A percentile compares a stretch with the other conserved stretches of the same genome.
Evolutionary conservation across 192 early-diverging fungal species (phyloP).

Genomic region (Mortierella claussenii): DNA sequence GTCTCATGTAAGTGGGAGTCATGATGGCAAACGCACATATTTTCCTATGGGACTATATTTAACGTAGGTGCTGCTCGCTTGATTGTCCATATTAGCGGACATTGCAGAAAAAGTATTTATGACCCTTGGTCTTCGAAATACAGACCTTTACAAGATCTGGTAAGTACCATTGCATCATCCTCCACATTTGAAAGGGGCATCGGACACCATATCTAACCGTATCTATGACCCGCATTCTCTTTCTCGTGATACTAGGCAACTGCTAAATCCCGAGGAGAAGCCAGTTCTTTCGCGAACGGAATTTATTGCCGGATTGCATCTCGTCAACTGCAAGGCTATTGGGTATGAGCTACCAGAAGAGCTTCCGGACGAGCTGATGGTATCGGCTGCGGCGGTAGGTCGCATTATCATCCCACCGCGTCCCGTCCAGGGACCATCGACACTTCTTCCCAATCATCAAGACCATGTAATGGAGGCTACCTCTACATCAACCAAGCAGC

Average conservation of each 20-base stretch:
- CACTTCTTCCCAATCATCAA: background rate
- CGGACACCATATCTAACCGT: too few relatives aligned
- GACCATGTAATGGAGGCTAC: background rate
- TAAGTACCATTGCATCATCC: too few relatives aligned
- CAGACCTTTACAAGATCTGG: constrained; percentile 25
- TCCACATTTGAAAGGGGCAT: too few relatives aligned
- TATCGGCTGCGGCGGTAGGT: constrained; percentile 39
- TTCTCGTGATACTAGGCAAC: too few relatives aligned
- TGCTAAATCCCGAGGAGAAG: constrained; percentile 35
- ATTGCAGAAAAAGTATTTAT: constrained; percentile 50
- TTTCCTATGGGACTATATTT: background rate
- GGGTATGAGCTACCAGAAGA: constrained; percentile 32
- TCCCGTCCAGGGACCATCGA: constrained; percentile 29
- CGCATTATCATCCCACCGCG: constrained; percentile 27
- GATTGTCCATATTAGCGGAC: constrained; percentile 17
- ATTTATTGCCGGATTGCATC: constrained; percentile 46
- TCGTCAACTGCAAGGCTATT: constrained; percentile 29
- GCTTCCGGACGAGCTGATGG: constrained; percentile 46
- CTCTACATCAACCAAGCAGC: background rate
- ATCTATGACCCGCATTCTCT: too few relatives aligned
- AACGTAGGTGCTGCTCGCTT: background rate
- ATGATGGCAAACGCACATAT: too few relatives aligned
- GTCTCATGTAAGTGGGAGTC: constrained; percentile 32
- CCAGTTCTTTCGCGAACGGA: constrained; percentile 19
- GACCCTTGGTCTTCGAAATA: constrained; percentile 28